Evolutionary conservation across 176 grass and related monocot species (phyloP), one percentile per base, ranked within the genome.

Genomic region (Otatea glauca): DNA sequence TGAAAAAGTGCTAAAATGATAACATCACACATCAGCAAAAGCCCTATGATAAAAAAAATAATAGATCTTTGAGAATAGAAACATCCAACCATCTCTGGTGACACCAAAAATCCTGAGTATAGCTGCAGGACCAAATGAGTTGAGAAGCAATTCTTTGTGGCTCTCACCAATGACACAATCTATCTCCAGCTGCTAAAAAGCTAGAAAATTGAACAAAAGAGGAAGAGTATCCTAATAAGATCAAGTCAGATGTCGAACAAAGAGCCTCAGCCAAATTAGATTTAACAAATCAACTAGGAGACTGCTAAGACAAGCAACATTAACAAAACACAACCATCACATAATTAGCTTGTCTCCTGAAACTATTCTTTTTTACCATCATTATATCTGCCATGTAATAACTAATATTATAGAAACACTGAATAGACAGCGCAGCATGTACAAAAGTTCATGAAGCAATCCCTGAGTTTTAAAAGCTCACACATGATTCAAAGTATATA

Each of bases 21-120:
- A 82, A 54, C 66, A 72, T 67, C 25, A 85, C 61, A 62, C 62
- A 78, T 83, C 8, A 81, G 55, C 34, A 72, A 61, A 63, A 79
- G n/a, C 16, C 51, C 51, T 61, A 32, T 65, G 44, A 75, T 43
- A 72, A 66, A 34, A 34, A 34, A 34, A 34, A 34, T 34, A 73
- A 59, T 17, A 66, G 17, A 4, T n/a, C 16, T 67, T 54, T 64
- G 21, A 71, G 76, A 12, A 47, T n/a, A 73, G 58, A 81, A 70
- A 51, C 37, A 51, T 65, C 48, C 62, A 62, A 98, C 96, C 96
- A 88, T 98, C 93, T 98, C 65, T 95, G 3, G 96, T 98, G 73
- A 98, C 96, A 81, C 96, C 91, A 68, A 95, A 98, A 56, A 98
- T 92, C 72, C 96, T 84, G 50, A 98, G 91, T 83, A 98, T 98